Evolutionary conservation across 208 protist genomes (phyloP), one percentile per base, ranked within the genome.

Genomic region (Trichomonas gallinae): DNA sequence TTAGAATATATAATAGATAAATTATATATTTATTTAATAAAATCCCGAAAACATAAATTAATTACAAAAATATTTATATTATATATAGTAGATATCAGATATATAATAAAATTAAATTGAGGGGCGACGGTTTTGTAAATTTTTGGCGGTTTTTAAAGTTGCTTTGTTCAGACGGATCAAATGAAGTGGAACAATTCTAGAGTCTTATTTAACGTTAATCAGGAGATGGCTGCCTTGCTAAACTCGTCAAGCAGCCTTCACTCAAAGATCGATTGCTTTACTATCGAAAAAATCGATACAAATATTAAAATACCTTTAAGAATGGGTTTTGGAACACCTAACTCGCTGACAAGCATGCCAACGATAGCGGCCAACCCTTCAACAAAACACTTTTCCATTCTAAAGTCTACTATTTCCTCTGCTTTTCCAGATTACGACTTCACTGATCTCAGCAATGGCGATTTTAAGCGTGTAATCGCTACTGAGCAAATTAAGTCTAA

Each of bases 391-490:
- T 93, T 44, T 93, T 34, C 87, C 13, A 51, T 51, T n/a, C 17
- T 93, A 93, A 58, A 48, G 4, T 23, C 87, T 38, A 26, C 87
- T 51, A 48, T 93, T 93, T 93, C 87, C 0, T 51, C 87, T 34
- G 87, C 87, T 40, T 93, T 93, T 93, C 87, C 87, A 38, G 87
- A 93, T 93, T 93, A 48, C 17, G 87, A 93, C 46, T 85, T 85
- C 31, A 42, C 81, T 34, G 34, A 34, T 40, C 34, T 85, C 31
- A 17, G 81, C 34, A 34, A 40, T 0, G 45, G 44, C 17, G 44
- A 93, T 44, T 93, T 93, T 36, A 93, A 93, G 31, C 40, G 42
- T 3, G 31, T 93, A 17, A 42, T n/a, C 15, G 42, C 87, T 6
- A 17, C 87, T 34, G 87, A 93, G 31, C 40, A 93, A 36, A 44